phyloP scores from a whole-genome alignment of 192 early-diverging fungal species.

The Pilobolus umbonatus region DNA sequence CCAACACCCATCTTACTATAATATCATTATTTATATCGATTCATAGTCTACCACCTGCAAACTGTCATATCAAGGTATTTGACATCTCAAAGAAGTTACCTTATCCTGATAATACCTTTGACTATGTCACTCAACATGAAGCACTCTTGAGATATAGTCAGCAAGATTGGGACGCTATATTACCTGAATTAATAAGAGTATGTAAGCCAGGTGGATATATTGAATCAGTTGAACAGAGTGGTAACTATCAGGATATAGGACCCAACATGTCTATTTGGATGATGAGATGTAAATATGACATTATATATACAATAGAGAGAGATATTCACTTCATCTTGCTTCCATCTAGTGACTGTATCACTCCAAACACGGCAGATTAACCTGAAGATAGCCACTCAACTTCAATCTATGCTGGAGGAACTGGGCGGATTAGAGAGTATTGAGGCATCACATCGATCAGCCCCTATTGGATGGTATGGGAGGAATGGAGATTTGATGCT shows the following conservation, averaged over 20 bases:
- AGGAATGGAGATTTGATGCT: constrained; percentile 20
- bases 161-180: constrained; percentile 15
- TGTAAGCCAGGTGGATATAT: constrained; percentile 24
- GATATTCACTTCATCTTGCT: neutral
- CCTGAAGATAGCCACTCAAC: constrained; percentile 9
- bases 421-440: neutral
- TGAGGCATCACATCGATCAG: constrained; percentile 20
- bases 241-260: constrained; percentile 20
- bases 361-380: constrained; percentile 26
- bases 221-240: constrained; percentile 23
- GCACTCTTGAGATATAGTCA: constrained; percentile 18
- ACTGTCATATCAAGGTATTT: constrained; percentile 38
- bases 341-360: constrained; percentile 25
- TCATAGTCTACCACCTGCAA: constrained; percentile 27
- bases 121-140: constrained; percentile 30
- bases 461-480: constrained; percentile 31
- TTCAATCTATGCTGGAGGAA: constrained; percentile 2
- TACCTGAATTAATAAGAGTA: constrained; percentile 11
- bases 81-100: constrained; percentile 34
- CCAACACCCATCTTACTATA: neutral
- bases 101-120: constrained; percentile 32
- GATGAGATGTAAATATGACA: constrained; percentile 24
- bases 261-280: constrained; percentile 32
- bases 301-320: neutral
- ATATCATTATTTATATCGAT: neutral